Base-by-base conservation (phyloP, 192 early-diverging fungal genomes). In the Rhizophagus clarus region DNA sequence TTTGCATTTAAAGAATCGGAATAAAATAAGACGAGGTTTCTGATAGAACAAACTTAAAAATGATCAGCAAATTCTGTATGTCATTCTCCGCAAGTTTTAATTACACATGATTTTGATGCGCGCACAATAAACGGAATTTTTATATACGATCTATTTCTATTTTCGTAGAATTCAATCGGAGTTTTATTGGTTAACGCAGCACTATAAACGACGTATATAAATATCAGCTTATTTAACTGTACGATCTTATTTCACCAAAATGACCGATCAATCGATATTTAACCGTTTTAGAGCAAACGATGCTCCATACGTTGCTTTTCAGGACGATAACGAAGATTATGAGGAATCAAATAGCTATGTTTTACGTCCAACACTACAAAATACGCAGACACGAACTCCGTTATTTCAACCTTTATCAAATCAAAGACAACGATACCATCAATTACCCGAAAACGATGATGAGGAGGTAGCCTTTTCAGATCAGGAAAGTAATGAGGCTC, bases 401-500 rank as follows among this genome's bases (percentile, higher is more conserved):
- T n/a, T 28, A 60, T 71, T 79, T 61, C 60, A 66, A 77, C 12
- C 17, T 24, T 47, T 77, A 29, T 62, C 62, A 22, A 32, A 28
- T 24, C 49, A 69, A 10, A 29, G 24, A 34, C 66, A 69, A 56
- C n/a, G 22, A 32, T 79, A 79, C 60, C 66, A 79, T 14, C 66
- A 56, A 5, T 34, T 79, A 7, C 77, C 45, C 12, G 42, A 66
- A 2, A 14, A 68, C 32, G 28, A 61, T 10, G 20, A 68, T 22
- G 62, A 64, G 56, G 40, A 22, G 7, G 67, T 70, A 49, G 49
- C 28, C 20, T 29, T 60, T n/a, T 47, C 61, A 8, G 77, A 79
- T 42, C 45, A 40, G 10, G 77, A 79, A 15, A 62, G 40, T n/a
- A 62, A 86, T 34, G 91, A 91, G 69, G 90, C 88, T 9, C 91